A percentile compares a stretch with the other conserved stretches of the same genome.
These are phyloP conservation scores for Blastocystis sp. DNA, from an alignment of 352 stramenopile genomes.

Conservation along the genomic window DNA sequence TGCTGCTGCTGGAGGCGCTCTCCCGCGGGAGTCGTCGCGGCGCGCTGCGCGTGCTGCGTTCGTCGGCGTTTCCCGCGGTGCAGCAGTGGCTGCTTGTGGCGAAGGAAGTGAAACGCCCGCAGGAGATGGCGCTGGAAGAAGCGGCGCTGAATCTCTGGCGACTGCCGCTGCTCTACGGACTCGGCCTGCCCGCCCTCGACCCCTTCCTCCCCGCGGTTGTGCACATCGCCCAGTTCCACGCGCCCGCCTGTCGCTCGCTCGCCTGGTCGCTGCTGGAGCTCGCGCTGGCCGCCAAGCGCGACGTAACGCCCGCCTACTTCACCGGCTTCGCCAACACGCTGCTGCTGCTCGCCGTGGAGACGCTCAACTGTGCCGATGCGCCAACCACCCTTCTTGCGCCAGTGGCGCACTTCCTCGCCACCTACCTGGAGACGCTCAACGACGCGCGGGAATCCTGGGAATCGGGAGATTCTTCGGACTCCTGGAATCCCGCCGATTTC, in stretches of 20 bases:
- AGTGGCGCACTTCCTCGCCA: constrained; percentile 12
- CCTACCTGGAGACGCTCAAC: constrained; percentile 29
- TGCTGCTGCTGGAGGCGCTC: not conserved
- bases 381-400: not conserved
- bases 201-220: not conserved
- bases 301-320: not conserved
- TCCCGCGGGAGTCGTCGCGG: not conserved
- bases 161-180: constrained; percentile 20
- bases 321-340: constrained; percentile 37
- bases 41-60: not conserved
- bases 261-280: constrained; percentile 19
- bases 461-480: too few species aligned
- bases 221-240: constrained; percentile 2
- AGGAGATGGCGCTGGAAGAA: not conserved
- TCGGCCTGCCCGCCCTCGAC: not conserved
- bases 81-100: constrained; percentile 23
- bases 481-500: too few species aligned
- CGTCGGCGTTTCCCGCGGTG: not conserved
- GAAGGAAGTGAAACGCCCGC: not conserved
- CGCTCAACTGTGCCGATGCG: not conserved
- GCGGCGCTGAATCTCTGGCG: constrained; percentile 16
- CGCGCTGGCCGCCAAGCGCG: not conserved
- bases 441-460: not conserved
- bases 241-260: not conserved
- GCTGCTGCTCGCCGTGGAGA: not conserved